These are phyloP conservation scores for Botrytis galanthina DNA, from an alignment of 2,329 filamentous ascomycete genomes.

Conservation along the genomic window DNA sequence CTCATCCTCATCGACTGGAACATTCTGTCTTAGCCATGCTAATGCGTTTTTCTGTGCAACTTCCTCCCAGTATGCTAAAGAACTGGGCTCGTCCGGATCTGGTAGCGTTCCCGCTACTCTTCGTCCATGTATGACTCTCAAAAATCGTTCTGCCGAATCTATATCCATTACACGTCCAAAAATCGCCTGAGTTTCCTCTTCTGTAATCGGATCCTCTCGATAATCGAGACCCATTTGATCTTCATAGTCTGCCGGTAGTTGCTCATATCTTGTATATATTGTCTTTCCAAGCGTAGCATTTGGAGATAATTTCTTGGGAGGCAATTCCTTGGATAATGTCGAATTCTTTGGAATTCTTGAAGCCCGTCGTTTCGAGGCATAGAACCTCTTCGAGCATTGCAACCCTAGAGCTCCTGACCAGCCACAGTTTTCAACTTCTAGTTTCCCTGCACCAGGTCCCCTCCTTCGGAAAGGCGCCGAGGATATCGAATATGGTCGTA, in stretches of 20 bases:
- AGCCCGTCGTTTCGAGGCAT: neutral
- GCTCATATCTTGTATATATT: conserved; percentile 53
- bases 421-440: neutral
- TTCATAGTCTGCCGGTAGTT: conserved; percentile 56
- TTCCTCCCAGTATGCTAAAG: conserved; percentile 24
- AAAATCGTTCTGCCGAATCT: conserved; percentile 50
- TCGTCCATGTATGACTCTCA: conserved; percentile 60
- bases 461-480: neutral
- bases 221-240: conserved; percentile 57
- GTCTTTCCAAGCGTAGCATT: conserved; percentile 15
- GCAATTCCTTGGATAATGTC: neutral
- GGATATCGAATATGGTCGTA: conserved; percentile 25
- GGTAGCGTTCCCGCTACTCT: conserved; percentile 62
- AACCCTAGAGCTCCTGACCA: conserved; percentile 2
- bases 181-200: conserved; percentile 47
- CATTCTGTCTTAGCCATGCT: conserved; percentile 52
- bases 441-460: neutral
- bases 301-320: conserved; percentile 19
- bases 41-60: conserved; percentile 48
- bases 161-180: conserved; percentile 51
- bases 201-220: conserved; percentile 48
- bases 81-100: conserved; percentile 49
- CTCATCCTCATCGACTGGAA: conserved; percentile 58
- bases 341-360: neutral
- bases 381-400: conserved; percentile 20